Evolutionary conservation across 495 filamentous ascomycete genomes (phyloP).

Genomic region (Trichoderma virens): DNA sequence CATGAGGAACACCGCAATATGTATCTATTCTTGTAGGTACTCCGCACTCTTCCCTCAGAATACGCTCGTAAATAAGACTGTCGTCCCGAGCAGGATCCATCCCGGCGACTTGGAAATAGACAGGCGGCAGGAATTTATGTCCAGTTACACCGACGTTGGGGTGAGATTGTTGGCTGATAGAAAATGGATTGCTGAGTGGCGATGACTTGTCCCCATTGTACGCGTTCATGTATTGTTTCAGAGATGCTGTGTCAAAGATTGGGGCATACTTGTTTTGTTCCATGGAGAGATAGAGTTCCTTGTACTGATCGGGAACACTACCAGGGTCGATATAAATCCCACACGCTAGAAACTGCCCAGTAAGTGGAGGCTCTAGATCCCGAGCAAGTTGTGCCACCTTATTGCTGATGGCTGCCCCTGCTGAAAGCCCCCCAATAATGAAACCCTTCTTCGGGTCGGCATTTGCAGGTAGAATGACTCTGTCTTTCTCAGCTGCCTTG

Average conservation of each 20-base stretch:
- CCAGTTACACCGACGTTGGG: neutral
- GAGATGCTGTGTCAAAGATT: neutral
- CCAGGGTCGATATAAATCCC: neutral
- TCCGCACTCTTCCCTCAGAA: neutral
- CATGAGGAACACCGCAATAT: neutral
- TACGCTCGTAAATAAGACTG: neutral
- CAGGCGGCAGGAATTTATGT: neutral
- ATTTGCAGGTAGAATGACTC: neutral
- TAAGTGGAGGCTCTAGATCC: neutral
- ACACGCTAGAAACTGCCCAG: neutral
- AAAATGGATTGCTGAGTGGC: neutral
- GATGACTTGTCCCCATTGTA: neutral
- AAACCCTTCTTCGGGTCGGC: neutral
- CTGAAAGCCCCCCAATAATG: neutral
- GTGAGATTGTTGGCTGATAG: neutral
- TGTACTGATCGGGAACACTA: neutral
- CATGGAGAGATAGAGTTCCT: neutral
- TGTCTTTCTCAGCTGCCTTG: neutral
- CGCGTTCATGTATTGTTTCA: neutral
- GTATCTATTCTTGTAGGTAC: neutral
- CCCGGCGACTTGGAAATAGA: neutral
- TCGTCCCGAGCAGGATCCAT: neutral
- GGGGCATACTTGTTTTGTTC: conserved; percentile 1
- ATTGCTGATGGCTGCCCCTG: neutral
- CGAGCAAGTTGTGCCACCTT: neutral